Evolutionary conservation across 2,329 filamentous ascomycete genomes (phyloP).

Genomic region (Cladosporium velox): DNA sequence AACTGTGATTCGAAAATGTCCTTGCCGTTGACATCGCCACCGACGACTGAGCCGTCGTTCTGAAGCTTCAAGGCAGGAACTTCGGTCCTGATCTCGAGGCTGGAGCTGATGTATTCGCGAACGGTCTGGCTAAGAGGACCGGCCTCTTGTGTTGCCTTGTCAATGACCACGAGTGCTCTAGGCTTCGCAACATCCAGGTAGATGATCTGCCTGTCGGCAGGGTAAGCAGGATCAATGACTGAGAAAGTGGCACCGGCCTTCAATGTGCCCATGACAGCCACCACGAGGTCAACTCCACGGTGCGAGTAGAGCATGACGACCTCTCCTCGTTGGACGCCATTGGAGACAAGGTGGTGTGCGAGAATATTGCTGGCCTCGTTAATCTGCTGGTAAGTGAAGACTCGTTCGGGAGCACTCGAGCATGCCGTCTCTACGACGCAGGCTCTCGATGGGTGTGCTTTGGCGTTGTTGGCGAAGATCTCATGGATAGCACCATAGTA

Average conservation of each 20-base stretch:
- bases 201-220: conserved; percentile 76
- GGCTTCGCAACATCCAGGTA: conserved; percentile 80
- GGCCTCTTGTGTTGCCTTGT: conserved; percentile 68
- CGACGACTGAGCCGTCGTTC: conserved; percentile 71
- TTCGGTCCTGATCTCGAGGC: conserved; percentile 70
- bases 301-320: conserved; percentile 93
- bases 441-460: conserved; percentile 65
- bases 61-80: conserved; percentile 72
- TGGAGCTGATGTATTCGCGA: conserved; percentile 68
- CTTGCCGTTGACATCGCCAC: conserved; percentile 60
- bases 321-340: conserved; percentile 75
- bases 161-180: conserved; percentile 70
- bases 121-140: conserved; percentile 64
- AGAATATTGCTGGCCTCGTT: conserved; percentile 79
- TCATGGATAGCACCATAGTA: conserved; percentile 70
- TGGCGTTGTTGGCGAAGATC: conserved; percentile 67
- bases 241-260: conserved; percentile 62
- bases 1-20: conserved; percentile 66
- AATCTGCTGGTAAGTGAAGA: conserved; percentile 84
- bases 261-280: conserved; percentile 74
- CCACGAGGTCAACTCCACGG: conserved; percentile 74
- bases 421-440: conserved; percentile 69
- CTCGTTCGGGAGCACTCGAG: conserved; percentile 40
- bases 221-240: conserved; percentile 79
- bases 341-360: conserved; percentile 73